Percentiles rank a stretch among this genome's conserved stretches.
Conservation (phyloP, 2,329 filamentous ascomycete species). For the Beauveria pseudobassiana region DNA sequence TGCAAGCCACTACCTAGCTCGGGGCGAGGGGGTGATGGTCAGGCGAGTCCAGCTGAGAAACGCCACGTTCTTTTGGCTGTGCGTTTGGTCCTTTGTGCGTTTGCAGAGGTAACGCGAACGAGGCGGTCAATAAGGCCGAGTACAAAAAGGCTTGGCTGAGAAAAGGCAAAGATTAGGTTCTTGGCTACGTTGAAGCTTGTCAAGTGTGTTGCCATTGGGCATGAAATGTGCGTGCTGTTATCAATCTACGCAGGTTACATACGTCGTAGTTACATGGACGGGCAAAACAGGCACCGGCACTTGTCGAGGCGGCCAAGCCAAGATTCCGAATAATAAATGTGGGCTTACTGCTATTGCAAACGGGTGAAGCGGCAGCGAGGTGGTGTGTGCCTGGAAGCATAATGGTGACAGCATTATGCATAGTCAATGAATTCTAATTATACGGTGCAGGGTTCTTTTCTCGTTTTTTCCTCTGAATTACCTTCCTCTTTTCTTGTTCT, state of each 20-base stretch:
- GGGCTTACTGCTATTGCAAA: neutral
- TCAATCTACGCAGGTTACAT: too few species aligned
- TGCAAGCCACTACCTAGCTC: neutral
- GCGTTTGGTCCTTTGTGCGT: neutral
- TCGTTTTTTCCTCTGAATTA: neutral
- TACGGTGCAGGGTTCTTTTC: neutral
- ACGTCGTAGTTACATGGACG: neutral
- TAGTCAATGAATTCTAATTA: neutral
- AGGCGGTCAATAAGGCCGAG: neutral
- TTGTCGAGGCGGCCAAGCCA: neutral
- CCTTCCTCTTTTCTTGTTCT: neutral
- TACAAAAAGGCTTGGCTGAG: too few species aligned
- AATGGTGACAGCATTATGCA: neutral
- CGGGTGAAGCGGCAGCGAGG: too few species aligned
- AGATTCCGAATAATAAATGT: neutral
- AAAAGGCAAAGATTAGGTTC: too few species aligned
- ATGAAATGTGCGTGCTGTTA: neutral
- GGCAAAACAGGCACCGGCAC: neutral
- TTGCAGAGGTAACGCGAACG: neutral
- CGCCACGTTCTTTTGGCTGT: neutral
- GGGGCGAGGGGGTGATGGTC: neutral
- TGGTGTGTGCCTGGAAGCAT: neutral
- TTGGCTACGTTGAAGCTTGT: neutral
- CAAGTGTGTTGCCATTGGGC: neutral
- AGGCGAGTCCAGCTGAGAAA: constrained; percentile 6